Conservation (phyloP, 2,329 filamentous ascomycete species). For the Aspergillus fumigatus region DNA sequence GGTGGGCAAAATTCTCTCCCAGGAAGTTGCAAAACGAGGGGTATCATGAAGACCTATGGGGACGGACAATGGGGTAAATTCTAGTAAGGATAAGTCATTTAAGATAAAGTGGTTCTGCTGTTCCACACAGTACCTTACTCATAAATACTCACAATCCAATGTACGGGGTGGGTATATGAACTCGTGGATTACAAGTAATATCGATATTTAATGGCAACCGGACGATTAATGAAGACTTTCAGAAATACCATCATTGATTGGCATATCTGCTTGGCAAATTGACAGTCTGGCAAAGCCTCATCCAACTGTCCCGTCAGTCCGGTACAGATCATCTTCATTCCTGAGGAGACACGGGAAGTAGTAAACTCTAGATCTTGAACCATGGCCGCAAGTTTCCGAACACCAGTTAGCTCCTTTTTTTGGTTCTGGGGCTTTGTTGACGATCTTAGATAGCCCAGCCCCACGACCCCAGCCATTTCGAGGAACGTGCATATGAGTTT, state of each 20-base stretch:
- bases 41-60: background rate
- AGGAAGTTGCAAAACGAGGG: background rate
- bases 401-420: background rate
- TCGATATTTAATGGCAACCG: background rate
- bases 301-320: background rate
- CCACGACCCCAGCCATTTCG: background rate
- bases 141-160: background rate
- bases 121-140: background rate
- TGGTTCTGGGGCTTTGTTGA: background rate
- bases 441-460: background rate
- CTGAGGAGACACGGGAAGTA: background rate
- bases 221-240: background rate
- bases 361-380: background rate
- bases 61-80: background rate
- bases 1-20: background rate
- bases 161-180: background rate
- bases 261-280: background rate
- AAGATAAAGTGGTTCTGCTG: background rate
- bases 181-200: too few species aligned
- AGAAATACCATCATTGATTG: background rate
- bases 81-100: background rate
- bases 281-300: background rate
- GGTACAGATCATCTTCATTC: background rate
- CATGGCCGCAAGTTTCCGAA: background rate
- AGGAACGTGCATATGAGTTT: background rate